Evolutionary conservation across 1,284 basidiomycete species (phyloP), one percentile per base, ranked within the genome.

Genomic region (Ceratobasidium sp.): DNA sequence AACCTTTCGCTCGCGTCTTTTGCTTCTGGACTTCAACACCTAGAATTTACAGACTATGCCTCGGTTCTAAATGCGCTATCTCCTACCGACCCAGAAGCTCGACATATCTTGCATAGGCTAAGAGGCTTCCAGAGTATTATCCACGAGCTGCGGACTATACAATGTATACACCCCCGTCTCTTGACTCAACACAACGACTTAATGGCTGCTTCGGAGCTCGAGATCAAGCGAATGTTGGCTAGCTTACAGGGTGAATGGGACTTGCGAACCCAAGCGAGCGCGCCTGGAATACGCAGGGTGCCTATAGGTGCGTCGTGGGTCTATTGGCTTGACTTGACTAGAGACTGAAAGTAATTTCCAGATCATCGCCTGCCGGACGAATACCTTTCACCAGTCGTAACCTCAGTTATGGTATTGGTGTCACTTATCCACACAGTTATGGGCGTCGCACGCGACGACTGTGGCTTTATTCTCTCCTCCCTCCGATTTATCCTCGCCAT

Each of bases 61-160:
- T 60, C 59, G 30, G 35, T 35, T 41, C 35, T 20, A 20, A 14
- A 27, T 23, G 35, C 59, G 12, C 30, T 60, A 23, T 60, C 59
- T 35, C 59, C 59, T 35, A 60, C 59, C 8, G 59, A 60, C 27
- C 59, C 59, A 60, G 59, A 33, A 60, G 35, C 59, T 35, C 12
- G 59, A 20, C 59, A 60, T 35, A 60, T 41, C 35, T 20, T 60
- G 27, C 35, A 60, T 20, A 8, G 59, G 35, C 18, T 60, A 14
- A 33, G 59, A 3, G 59, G 59, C 30, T 41, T 60, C 16, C 59
- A 60, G n/a, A 41, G 59, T 41, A 27, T 60, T 60, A 33, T 60
- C 59, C 30, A 33, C 16, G 59, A 60, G 27, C 59, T 60, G 14
- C 59, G 30, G 33, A 3, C 27, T 14, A 41, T 60, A 35, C 33